These are phyloP conservation scores for Candida palmyrensis DNA, from an alignment of 805 yeast species.

Conservation along the genomic window DNA sequence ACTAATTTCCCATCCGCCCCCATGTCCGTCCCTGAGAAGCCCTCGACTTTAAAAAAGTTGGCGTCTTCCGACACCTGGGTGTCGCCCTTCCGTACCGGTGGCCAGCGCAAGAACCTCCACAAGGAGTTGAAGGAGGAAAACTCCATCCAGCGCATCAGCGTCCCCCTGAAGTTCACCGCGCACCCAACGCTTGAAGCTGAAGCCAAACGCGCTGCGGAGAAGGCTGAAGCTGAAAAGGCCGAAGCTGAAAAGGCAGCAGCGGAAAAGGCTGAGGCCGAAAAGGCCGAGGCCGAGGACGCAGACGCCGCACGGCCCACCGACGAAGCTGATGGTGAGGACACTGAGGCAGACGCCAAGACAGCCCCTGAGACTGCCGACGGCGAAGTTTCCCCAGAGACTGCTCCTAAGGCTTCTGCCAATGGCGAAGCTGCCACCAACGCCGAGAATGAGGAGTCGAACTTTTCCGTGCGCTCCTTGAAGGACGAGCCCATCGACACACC, in stretches of 20 bases:
- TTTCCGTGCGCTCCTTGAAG: slow-evolving; percentile 21
- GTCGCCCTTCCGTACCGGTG: slow-evolving; percentile 34
- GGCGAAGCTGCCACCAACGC: slow-evolving; percentile 8
- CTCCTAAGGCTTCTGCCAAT: too few species aligned
- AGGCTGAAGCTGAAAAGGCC: slow-evolving; percentile 20
- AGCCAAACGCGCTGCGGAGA: slow-evolving; percentile 21
- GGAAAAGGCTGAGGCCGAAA: slow-evolving; percentile 1
- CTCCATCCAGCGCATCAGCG: slow-evolving; percentile 25
- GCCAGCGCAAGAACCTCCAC: slow-evolving; percentile 23
- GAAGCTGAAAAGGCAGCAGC: neutral
- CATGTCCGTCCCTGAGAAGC: neutral
- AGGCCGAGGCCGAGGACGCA: slow-evolving; percentile 9
- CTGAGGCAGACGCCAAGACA: slow-evolving; percentile 9
- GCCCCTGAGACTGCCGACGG: neutral
- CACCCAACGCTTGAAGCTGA: slow-evolving; percentile 35
- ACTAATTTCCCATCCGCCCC: too few species aligned
- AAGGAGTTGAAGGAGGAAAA: slow-evolving; percentile 32
- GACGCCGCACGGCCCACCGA: slow-evolving; percentile 9
- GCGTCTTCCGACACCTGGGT: slow-evolving; percentile 31
- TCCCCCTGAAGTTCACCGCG: slow-evolving; percentile 35
- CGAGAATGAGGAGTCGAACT: slow-evolving; percentile 16
- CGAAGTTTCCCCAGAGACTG: too few species aligned
- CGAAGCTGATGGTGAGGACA: slow-evolving; percentile 16
- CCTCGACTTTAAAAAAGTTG: slow-evolving; percentile 21
- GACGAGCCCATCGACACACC: slow-evolving; percentile 9